Evolutionary conservation across 1,284 basidiomycete species (phyloP), one percentile per base, ranked within the genome.

Genomic region (Leccinum subfulvum): DNA sequence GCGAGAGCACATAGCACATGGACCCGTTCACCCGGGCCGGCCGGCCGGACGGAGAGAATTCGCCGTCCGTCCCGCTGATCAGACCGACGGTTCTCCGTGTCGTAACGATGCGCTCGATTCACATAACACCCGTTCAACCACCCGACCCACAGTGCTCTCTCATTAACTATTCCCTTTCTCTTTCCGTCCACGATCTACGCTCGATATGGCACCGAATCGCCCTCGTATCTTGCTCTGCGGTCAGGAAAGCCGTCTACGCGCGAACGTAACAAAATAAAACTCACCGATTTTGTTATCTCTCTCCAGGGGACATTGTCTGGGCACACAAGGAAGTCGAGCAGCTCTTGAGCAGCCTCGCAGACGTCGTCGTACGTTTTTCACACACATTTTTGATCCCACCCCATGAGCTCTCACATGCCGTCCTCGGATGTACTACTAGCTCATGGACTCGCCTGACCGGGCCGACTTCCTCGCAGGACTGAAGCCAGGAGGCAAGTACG

Each of bases 291-390:
- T 41, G 47, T 56, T 16, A 3, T 35, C 35, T 61, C 10, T 58
- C 1, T 57, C 13, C 21, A 91, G 90, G 88, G 63, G 78, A 84
- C 65, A 84, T 95, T 61, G 82, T 88, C 49, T 95, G 92, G 92
- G 91, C 92, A 0, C 84, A 90, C 64, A 82, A 91, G 39, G 91
- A 95, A 67, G 81, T 87, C 58, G 79, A 85, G 60, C 76, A 83
- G 52, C 81, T 94, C 67, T 83, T 94, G 49, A 81, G 82, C 1
- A 80, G 82, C 56, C 82, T 92, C 60, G 87, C 92, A 47, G 88
- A 94, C 60, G 80, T 94, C 28, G 78, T 94, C 56, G 94, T 94
- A 72, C 71, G 91, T 82, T 23, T 9, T 26, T 9, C 28, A 30
- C 30, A 33, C 30, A 28, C 10, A 4, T 21, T 35, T 18, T 8